Evolutionary conservation across 2,329 filamentous ascomycete genomes (phyloP).

Genomic region (Colletotrichum tanaceti): DNA sequence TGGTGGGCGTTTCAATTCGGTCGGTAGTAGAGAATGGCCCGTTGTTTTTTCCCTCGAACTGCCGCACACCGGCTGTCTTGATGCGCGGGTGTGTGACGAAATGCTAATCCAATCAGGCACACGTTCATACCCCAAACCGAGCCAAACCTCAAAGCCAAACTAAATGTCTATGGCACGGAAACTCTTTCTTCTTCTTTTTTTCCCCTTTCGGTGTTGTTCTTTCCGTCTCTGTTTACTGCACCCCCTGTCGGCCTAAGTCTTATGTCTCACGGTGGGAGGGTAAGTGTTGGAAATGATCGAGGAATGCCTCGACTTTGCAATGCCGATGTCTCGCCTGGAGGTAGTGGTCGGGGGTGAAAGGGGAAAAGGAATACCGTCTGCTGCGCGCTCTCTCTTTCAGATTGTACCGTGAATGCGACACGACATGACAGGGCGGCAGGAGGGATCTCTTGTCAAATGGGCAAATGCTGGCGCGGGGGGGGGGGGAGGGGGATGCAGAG

Average conservation of each 20-base stretch:
- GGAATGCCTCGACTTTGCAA: conserved; percentile 24
- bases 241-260: conserved; percentile 5
- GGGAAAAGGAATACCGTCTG: conserved; percentile 10
- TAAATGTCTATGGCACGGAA: conserved; percentile 36
- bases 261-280: conserved; percentile 12
- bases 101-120: conserved; percentile 32
- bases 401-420: conserved; percentile 18
- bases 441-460: conserved; percentile 27
- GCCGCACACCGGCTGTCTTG: too few relatives aligned
- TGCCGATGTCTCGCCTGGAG: conserved; percentile 18
- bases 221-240: too few relatives aligned
- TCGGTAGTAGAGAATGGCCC: conserved; percentile 19
- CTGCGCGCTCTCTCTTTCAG: conserved; percentile 6
- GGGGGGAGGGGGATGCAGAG: conserved; percentile 29
- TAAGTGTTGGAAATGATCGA: conserved; percentile 23
- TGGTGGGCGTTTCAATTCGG: conserved; percentile 13
- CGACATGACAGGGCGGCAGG: conserved; percentile 33
- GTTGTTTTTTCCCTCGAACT: conserved; percentile 1
- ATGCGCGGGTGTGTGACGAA: neutral
- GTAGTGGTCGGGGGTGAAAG: conserved; percentile 12
- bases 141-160: conserved; percentile 34
- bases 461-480: conserved; percentile 20
- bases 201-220: neutral
- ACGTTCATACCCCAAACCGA: conserved; percentile 28
- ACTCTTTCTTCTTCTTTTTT: conserved; percentile 3